Conservation (phyloP, 257 asterid species). For the Parsonsia alboflavescens region DNA sequence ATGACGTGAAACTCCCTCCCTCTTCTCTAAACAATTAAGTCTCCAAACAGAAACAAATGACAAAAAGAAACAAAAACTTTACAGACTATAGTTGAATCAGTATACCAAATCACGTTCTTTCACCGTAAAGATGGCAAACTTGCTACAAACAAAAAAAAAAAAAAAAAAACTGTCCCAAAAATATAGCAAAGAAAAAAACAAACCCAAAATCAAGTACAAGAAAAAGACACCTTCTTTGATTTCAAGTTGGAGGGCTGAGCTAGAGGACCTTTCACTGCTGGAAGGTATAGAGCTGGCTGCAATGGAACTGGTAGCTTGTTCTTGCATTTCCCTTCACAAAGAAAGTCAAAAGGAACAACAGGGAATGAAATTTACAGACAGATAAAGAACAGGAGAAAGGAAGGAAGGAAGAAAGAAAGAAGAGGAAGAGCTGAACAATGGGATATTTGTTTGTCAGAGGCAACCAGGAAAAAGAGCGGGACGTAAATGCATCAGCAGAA, state of each 20-base stretch:
- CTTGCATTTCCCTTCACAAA: constrained; percentile 60
- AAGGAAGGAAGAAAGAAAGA: constrained; percentile 16
- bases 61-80: neutral
- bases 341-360: neutral
- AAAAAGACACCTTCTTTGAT: constrained; percentile 56
- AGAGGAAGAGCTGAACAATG: neutral
- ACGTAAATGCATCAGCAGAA: constrained; percentile 30
- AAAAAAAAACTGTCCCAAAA: neutral
- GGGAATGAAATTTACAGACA: neutral
- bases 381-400: constrained; percentile 7
- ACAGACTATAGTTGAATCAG: neutral
- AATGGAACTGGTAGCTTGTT: constrained; percentile 74
- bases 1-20: neutral
- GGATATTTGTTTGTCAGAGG: constrained; percentile 29
- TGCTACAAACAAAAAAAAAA: neutral
- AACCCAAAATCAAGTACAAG: constrained; percentile 2
- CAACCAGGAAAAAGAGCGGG: constrained; percentile 57
- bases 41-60: neutral
- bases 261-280: constrained; percentile 93
- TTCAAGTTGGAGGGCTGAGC: constrained; percentile 73
- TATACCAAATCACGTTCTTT: neutral
- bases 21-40: neutral
- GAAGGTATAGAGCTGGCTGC: constrained; percentile 81
- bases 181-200: neutral
- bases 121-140: neutral